Base-by-base conservation (phyloP, 768 basidiomycete genomes). In the Lactifluus rugatus region DNA sequence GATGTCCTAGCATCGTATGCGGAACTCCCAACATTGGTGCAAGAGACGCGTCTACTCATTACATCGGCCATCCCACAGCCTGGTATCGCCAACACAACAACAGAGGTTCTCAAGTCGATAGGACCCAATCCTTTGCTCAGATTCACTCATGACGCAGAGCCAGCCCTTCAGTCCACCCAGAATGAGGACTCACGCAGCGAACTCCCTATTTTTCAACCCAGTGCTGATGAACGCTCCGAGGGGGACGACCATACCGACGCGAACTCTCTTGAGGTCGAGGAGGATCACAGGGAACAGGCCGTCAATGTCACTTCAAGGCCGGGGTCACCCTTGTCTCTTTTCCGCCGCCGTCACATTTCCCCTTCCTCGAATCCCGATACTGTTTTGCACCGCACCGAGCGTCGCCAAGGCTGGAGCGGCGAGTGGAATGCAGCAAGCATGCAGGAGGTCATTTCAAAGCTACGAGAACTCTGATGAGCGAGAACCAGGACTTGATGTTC, bases 401-500 rank as follows among this genome's bases (percentile, higher is more conserved):
- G 60, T 21, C 55, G 54, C 26, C 52, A 58, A 23, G 56, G 64
- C 3, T 65, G 64, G 64, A 65, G 58, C 14, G 59, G 63, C n/a
- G 64, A 64, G 50, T 61, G 64, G 64, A 65, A 64, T 47, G 53
- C 46, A 11, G 53, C 25, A 36, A 56, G 36, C 62, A 56, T 64
- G 47, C 54, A 58, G 23, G 63, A 61, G n/a, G 60, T 65, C 4
- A 58, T 61, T 21, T 44, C 39, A 23, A 62, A 48, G 28, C 19
- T 65, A 7, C 54, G 59, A 13, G 50, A 65, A 39, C 49, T 65
- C 21, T 36, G 56, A 58, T 65, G 52, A 59, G 39, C 32, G 11
- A n/a, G 26, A 41, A 2, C 2, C 2, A 14, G 42, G 21, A 10
- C 21, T 44, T 3, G 50, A 44, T 51, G n/a, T 7, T 6, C 10